Evolutionary conservation across 345 rosid species (phyloP), one percentile per base, ranked within the genome.

Genomic region (Microcos paniculata): DNA sequence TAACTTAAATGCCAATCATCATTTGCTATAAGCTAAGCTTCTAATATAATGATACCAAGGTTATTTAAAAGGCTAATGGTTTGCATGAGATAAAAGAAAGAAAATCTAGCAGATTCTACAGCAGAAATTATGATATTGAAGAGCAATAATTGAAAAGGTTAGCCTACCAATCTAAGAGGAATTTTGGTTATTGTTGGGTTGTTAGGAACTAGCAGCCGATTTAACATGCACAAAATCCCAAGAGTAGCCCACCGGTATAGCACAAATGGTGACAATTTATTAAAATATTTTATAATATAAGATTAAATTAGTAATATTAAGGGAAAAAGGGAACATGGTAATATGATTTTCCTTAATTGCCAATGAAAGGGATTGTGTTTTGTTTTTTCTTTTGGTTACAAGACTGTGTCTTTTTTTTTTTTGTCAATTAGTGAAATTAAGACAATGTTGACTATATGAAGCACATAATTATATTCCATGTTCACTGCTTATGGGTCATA

Each of bases 401-500:
- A n/a, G n/a, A n/a, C n/a, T n/a, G n/a, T n/a, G n/a, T n/a, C n/a
- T n/a, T n/a, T n/a, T n/a, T n/a, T n/a, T 77, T 65, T 35, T 77
- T 65, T 28, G 31, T 67, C 18, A 46, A 74, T 70, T 56, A 63
- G 53, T 74, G 78, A 74, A 66, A 63, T 75, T 35, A 71, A 76
- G 75, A 33, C 43, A 19, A 55, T 70, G 78, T 71, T 77, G 62
- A 79, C 57, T 76, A 63, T 74, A 51, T 24, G 51, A 61, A 48
- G 42, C 67, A 43, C 74, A 76, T 62, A 73, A 84, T 84, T 66
- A 77, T 81, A 46, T 24, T 14, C 13, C 45, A 64, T 78, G 71
- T 64, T 49, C 69, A 57, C 45, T 40, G 75, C 46, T 46, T 48
- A 53, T 67, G 68, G 76, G 69, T 51, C 69, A 56, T 65, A 56